Evolutionary conservation across 345 rosid genomes (phyloP).

Genomic region (Ricinus communis): DNA sequence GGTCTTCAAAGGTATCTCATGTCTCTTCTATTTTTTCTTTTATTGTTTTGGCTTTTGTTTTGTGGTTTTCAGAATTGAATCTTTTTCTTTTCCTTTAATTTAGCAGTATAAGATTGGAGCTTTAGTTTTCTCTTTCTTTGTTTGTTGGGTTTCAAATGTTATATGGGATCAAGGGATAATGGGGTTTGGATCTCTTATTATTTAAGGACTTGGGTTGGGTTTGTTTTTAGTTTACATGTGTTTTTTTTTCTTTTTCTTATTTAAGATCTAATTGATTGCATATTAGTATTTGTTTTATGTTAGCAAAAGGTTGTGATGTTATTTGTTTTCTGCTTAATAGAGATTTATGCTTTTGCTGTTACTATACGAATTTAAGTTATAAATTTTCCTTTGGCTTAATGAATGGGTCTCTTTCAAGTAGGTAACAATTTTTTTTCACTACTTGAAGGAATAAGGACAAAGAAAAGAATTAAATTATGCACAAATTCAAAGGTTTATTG

Average conservation of each 20-base stretch:
- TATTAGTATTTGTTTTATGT: background rate
- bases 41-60: background rate
- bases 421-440: slow-evolving; percentile 6
- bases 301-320: slow-evolving; percentile 4
- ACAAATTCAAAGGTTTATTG: background rate
- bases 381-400: background rate
- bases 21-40: background rate
- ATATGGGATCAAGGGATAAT: background rate
- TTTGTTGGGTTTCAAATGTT: background rate
- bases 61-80: background rate
- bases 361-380: background rate
- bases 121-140: background rate
- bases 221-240: background rate
- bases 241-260: slow-evolving; percentile 21
- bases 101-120: background rate
- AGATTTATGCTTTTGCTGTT: background rate
- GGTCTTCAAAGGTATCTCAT: slow-evolving; percentile 33
- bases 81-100: background rate
- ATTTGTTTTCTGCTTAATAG: background rate
- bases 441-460: background rate
- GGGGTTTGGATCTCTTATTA: slow-evolving; percentile 39
- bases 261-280: slow-evolving; percentile 39
- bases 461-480: background rate
- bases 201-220: slow-evolving; percentile 14
- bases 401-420: slow-evolving; percentile 1